Evolutionary conservation across 768 basidiomycete genomes (phyloP).

Genomic region (Calocybe cyanea): DNA sequence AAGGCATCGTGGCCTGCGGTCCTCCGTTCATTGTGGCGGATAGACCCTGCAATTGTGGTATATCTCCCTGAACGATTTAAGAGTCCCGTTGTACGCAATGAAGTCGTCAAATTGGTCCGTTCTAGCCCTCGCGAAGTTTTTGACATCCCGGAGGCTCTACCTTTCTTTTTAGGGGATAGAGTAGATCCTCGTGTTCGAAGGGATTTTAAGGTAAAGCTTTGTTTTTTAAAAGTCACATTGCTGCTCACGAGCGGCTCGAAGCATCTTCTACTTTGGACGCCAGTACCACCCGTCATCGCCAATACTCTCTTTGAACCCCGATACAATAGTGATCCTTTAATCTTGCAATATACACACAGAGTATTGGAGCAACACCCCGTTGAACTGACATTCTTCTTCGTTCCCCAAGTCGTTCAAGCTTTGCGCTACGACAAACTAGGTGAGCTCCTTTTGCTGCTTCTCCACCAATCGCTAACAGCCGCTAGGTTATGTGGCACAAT

Average conservation of each 20-base stretch:
- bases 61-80: conserved; percentile 90
- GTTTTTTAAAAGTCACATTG: neutral
- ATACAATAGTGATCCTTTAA: conserved; percentile 76
- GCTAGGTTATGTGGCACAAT: conserved; percentile 87
- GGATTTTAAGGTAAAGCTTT: conserved; percentile 65
- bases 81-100: conserved; percentile 53
- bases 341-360: conserved; percentile 95
- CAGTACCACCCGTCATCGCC: conserved; percentile 81
- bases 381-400: conserved; percentile 95
- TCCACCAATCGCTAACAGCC: neutral
- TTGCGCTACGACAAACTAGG: conserved; percentile 87
- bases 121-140: conserved; percentile 67
- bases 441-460: conserved; percentile 27
- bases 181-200: conserved; percentile 53
- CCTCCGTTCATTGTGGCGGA: conserved; percentile 73
- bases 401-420: conserved; percentile 97
- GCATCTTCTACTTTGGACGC: conserved; percentile 86
- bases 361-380: conserved; percentile 94
- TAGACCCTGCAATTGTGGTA: conserved; percentile 80
- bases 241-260: conserved; percentile 25
- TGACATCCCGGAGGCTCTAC: conserved; percentile 76
- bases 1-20: conserved; percentile 66
- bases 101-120: conserved; percentile 73
- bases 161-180: conserved; percentile 72
- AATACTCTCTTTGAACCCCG: conserved; percentile 82